Base-by-base conservation (phyloP, 345 rosid species). In the Alliaria petiolata region DNA sequence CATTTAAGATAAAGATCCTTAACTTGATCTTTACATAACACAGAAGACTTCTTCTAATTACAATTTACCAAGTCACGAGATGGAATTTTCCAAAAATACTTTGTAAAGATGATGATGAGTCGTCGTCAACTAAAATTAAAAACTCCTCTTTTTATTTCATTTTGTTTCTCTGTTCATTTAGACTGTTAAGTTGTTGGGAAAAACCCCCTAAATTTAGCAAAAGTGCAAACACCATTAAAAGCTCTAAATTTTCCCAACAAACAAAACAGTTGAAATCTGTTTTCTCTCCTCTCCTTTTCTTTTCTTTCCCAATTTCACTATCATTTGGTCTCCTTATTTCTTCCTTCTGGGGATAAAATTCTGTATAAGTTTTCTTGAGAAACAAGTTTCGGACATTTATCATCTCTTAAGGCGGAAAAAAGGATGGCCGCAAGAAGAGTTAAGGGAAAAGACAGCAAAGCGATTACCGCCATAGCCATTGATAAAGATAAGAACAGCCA, bases 401-500 rank as follows among this genome's bases (percentile, higher is more conserved):
- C 65, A 33, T 55, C 71, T 65, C 25, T 46, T 17, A 22, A 11
- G 58, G 44, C n/a, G 22, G 11, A 34, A 38, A 16, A 2, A 16
- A 45, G 40, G 26, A 75, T 75, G 79, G 50, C 74, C 45, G 39
- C 44, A 44, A 68, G 74, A 62, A 68, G 74, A 62, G 44, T 1
- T 9, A 75, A 54, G 61, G 79, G 52, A 19, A 61, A 68, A 16
- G 76, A 85, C 85, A 6, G 81, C 85, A 13, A 89, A 16, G 38
- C 53, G 1, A 28, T 67, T 28, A 84, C 88, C 7, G 87, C 81
- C 45, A 65, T 93, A 5, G 96, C 96, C 7, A 76, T 89, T 9
- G 89, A 87, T 79, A 87, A 80, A 54, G 98, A 91, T 49, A 93
- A 89, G 76, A 85, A 85, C 4, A 93, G 98, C 81, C 93, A 84